These are phyloP conservation scores for Atkinsonella hypoxylon DNA, from an alignment of 2,329 filamentous ascomycete species.

Conservation along the genomic window DNA sequence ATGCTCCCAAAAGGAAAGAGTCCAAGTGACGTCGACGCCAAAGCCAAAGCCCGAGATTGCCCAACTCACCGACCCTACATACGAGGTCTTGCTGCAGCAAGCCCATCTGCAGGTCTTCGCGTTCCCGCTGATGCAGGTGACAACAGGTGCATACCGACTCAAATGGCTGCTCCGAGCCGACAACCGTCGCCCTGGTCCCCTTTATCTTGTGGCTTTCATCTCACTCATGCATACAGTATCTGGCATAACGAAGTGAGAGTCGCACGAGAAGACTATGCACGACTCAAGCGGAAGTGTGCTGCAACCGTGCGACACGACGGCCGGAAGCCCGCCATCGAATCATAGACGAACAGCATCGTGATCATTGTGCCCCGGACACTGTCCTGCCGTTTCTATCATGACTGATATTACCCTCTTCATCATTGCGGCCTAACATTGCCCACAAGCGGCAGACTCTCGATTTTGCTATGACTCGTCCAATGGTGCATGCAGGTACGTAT, in stretches of 20 bases:
- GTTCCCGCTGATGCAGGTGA: constrained; percentile 1
- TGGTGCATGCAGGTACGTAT: not conserved
- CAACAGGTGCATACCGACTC: not conserved
- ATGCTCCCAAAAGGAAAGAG: not conserved
- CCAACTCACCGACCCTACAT: constrained; percentile 2
- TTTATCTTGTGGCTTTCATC: not conserved
- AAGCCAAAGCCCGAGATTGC: not conserved
- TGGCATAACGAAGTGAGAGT: not conserved
- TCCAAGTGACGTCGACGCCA: not conserved
- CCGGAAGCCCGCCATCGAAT: not conserved
- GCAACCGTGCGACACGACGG: not conserved
- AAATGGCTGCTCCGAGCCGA: not conserved
- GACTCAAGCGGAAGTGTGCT: not conserved
- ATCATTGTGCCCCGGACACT: not conserved
- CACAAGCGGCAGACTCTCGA: not conserved
- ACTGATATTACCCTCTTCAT: not conserved
- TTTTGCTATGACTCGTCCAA: not conserved
- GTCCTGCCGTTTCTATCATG: not conserved
- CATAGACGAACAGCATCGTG: not conserved
- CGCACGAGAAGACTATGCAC: not conserved
- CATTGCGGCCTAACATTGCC: not conserved
- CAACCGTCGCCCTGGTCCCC: not conserved
- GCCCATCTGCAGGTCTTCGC: constrained; percentile 1
- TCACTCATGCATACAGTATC: not conserved
- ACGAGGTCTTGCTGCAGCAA: not conserved